phyloP scores from a whole-genome alignment of 495 filamentous ascomycete species.

The Trichocladium antarcticum region DNA sequence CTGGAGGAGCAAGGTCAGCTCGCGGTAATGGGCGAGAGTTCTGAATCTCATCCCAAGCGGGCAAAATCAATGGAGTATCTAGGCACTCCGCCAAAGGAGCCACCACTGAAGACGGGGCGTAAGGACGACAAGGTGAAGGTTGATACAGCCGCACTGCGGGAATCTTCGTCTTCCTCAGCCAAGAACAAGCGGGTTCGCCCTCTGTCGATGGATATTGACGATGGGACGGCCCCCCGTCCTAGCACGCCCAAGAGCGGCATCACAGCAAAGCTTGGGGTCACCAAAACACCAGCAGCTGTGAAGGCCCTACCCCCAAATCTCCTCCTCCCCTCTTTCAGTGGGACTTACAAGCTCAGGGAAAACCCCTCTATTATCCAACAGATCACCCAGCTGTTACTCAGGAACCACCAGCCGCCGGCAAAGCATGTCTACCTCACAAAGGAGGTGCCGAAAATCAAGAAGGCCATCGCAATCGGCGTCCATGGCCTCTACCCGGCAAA shows the following conservation, averaged over 20 bases:
- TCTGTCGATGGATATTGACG: constrained; percentile 39
- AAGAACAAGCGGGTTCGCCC: constrained; percentile 41
- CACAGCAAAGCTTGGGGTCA: neutral
- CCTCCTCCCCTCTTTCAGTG: constrained; percentile 55
- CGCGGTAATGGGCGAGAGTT: constrained; percentile 55
- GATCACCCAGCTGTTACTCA: constrained; percentile 54
- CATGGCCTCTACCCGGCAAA: constrained; percentile 89
- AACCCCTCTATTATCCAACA: constrained; percentile 62
- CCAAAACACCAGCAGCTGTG: constrained; percentile 23
- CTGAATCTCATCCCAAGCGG: constrained; percentile 49
- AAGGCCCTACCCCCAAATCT: constrained; percentile 46
- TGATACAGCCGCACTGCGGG: constrained; percentile 19
- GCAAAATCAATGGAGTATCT: constrained; percentile 45
- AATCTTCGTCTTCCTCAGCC: constrained; percentile 22
- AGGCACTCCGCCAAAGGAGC: constrained; percentile 31
- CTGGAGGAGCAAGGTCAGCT: constrained; percentile 50
- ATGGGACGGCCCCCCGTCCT: constrained; percentile 24
- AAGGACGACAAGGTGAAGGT: constrained; percentile 18
- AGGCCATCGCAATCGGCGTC: constrained; percentile 82
- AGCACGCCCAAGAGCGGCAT: constrained; percentile 28
- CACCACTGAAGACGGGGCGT: constrained; percentile 20
- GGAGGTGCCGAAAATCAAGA: constrained; percentile 59
- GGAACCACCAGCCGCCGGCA: constrained; percentile 46
- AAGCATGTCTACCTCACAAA: constrained; percentile 65
- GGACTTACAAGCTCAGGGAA: constrained; percentile 55